Conservation (phyloP, 139 green algal genomes). For the Ettlia oleoabundans region DNA sequence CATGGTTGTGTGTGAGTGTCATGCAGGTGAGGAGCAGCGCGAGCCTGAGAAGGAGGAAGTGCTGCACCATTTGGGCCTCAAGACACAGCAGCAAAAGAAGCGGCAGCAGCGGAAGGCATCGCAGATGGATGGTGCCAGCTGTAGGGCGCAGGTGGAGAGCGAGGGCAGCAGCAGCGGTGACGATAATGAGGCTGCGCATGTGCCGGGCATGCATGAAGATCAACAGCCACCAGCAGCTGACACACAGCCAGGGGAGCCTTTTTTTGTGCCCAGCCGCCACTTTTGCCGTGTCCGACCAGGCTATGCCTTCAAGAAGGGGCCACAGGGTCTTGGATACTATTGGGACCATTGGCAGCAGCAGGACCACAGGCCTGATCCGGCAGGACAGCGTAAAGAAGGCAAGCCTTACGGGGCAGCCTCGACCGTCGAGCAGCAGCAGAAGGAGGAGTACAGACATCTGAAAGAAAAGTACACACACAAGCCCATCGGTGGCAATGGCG, state of each 20-base stretch:
- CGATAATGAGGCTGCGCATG: not conserved
- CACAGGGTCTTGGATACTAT: constrained; percentile 77
- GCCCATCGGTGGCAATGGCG: constrained; percentile 19
- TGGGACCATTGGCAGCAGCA: constrained; percentile 31
- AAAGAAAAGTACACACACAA: constrained; percentile 8
- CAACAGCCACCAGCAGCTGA: constrained; percentile 10
- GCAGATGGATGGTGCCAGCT: constrained; percentile 13
- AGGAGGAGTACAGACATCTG: constrained; percentile 19
- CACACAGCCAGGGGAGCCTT: not conserved
- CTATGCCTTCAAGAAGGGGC: constrained; percentile 69
- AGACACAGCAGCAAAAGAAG: constrained; percentile 35
- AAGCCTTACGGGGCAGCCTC: not conserved
- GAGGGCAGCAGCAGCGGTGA: constrained; percentile 6
- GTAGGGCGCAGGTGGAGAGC: too few species aligned
- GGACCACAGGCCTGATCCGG: not conserved
- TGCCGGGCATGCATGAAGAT: not conserved
- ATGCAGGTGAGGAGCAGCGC: constrained; percentile 36
- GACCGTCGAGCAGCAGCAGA: not conserved
- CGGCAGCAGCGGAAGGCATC: not conserved
- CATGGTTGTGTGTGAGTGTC: not conserved
- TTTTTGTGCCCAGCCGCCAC: constrained; percentile 43
- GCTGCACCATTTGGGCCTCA: constrained; percentile 34
- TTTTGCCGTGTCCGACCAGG: constrained; percentile 59
- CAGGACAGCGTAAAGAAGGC: constrained; percentile 18
- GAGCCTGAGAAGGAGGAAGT: constrained; percentile 34